Percentiles rank a stretch among this genome's conserved stretches.
Conservation (phyloP, 805 yeast species). For the Osmozyma mogii region DNA sequence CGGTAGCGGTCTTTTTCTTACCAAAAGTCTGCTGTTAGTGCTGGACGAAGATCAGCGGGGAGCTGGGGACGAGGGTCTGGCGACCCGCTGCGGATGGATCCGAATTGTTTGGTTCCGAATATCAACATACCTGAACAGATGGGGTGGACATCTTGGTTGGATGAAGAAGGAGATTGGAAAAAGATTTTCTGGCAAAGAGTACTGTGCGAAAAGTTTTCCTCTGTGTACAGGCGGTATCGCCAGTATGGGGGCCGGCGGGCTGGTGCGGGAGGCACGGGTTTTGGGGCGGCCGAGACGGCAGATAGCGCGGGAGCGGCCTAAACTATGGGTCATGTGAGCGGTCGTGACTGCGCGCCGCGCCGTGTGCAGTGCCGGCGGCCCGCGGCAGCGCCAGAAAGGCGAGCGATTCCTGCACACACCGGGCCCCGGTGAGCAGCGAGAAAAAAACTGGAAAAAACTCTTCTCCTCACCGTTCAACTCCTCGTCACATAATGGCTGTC, state of each 20-base stretch:
- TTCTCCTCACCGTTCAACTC: constrained; percentile 8
- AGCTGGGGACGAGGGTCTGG: too few relatives aligned
- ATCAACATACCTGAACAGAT: constrained; percentile 81
- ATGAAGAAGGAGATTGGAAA: constrained; percentile 34
- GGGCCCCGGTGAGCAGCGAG: constrained; percentile 2
- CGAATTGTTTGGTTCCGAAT: neutral
- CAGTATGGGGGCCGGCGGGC: neutral
- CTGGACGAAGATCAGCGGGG: neutral
- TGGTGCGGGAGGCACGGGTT: constrained; percentile 1
- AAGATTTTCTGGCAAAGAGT: constrained; percentile 15
- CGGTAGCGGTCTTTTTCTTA: constrained; percentile 99
- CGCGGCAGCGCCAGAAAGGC: neutral
- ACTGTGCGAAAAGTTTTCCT: constrained; percentile 11
- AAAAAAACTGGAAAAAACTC: constrained; percentile 5
- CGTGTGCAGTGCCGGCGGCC: constrained; percentile 1
- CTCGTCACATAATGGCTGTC: constrained; percentile 60
- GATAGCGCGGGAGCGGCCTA: too few relatives aligned
- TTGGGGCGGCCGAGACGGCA: constrained; percentile 4
- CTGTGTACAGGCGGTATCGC: neutral
- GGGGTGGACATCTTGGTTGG: constrained; percentile 58
- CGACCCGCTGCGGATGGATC: neutral
- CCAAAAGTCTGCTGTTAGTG: constrained; percentile 76
- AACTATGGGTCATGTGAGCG: too few relatives aligned
- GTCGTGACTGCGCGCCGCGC: neutral
- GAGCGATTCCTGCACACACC: constrained; percentile 1